Conservation (phyloP, 495 filamentous ascomycete species). For the Pyronema omphalodes region DNA sequence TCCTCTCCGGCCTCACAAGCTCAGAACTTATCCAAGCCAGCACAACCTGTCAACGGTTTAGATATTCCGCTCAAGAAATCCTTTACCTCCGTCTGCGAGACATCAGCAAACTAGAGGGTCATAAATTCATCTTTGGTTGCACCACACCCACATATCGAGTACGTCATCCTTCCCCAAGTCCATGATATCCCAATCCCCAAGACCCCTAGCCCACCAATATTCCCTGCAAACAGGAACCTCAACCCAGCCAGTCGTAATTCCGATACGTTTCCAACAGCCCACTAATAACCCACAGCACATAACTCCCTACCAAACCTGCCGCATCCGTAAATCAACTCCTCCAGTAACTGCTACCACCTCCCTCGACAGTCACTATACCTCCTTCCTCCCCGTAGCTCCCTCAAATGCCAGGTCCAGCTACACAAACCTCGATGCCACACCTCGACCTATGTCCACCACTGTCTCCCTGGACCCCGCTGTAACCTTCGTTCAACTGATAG, state of each 20-base stretch:
- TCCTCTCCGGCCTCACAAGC: conserved; percentile 10
- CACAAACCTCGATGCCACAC: neutral
- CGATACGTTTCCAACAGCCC: neutral
- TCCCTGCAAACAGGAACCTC: neutral
- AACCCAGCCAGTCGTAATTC: neutral
- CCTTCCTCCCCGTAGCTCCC: conserved; percentile 8
- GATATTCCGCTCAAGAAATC: conserved; percentile 3
- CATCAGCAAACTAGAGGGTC: conserved; percentile 1
- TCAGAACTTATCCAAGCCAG: conserved; percentile 10
- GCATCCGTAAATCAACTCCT: neutral
- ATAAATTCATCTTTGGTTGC: conserved; percentile 16
- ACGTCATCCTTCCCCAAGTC: neutral
- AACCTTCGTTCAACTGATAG: conserved; percentile 14
- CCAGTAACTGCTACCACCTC: neutral
- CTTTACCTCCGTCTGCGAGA: conserved; percentile 9
- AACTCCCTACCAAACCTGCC: conserved; percentile 10
- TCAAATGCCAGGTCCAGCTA: neutral
- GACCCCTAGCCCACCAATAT: neutral
- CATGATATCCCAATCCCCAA: too few relatives aligned
- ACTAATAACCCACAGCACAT: neutral
- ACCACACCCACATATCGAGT: conserved; percentile 12
- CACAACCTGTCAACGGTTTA: neutral
- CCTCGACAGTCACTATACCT: conserved; percentile 5
- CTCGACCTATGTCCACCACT: neutral
- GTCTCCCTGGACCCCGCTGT: conserved; percentile 7